Evolutionary conservation across 2,329 filamentous ascomycete genomes (phyloP).

Genomic region (Nemania abortiva): DNA sequence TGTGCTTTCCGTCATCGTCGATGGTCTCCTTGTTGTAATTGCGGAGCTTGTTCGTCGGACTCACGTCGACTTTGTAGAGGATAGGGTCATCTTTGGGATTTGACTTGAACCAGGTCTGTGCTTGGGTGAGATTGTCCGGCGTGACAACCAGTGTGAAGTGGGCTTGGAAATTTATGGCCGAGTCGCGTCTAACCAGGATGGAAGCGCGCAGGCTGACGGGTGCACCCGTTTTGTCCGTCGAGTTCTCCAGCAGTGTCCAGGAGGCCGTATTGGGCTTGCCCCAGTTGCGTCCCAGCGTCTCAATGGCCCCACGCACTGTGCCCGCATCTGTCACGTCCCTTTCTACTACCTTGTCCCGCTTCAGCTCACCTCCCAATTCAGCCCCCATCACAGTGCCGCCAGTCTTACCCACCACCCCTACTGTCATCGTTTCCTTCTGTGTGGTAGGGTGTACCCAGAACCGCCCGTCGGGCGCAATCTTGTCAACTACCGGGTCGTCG

Average conservation of each 20-base stretch:
- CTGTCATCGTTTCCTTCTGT: no score
- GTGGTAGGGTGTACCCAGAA: no score
- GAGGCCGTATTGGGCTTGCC: slow-evolving; percentile 12
- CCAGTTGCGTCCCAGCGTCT: slow-evolving; percentile 9
- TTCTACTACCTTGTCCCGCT: background rate
- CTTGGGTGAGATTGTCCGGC: slow-evolving; percentile 1
- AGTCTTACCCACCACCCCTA: background rate
- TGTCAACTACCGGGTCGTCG: no score
- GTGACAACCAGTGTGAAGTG: slow-evolving; percentile 9
- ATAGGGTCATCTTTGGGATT: slow-evolving; percentile 14
- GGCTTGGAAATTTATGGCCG: background rate
- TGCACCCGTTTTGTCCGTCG: slow-evolving; percentile 10
- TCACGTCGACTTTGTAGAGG: slow-evolving; percentile 10
- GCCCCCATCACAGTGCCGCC: background rate
- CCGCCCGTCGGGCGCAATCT: no score
- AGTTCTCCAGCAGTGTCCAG: slow-evolving; percentile 17
- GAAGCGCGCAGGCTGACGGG: slow-evolving; percentile 6
- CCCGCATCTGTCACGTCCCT: background rate
- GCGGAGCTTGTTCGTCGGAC: slow-evolving; percentile 2
- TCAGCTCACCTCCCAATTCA: background rate
- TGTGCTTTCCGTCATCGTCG: background rate
- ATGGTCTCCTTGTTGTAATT: background rate
- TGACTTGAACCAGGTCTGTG: slow-evolving; percentile 20
- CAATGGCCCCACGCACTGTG: background rate
- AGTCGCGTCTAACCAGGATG: slow-evolving; percentile 2